Evolutionary conservation across 1,139 yeast genomes (phyloP), one percentile per base, ranked within the genome.

Genomic region (Magnusiomyces fungicola): DNA sequence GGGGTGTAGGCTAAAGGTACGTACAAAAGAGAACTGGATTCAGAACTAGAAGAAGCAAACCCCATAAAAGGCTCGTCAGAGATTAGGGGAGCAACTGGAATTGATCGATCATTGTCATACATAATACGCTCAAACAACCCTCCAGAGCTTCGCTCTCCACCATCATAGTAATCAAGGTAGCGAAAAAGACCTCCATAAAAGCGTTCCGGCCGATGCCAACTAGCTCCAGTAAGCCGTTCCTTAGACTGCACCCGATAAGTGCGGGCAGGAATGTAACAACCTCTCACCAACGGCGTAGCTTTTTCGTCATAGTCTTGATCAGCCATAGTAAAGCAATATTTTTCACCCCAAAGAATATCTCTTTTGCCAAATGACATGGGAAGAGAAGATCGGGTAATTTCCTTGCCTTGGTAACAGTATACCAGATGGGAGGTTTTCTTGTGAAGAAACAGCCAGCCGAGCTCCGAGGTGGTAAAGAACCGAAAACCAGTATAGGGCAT

Each of bases 1-100:
- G 66, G 65, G 1, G 66, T 58, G 47, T 60, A 62, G 12, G 59
- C 52, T 5, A 58, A 25, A 2, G 65, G 65, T 2, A 58, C 48
- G 12, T 52, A 38, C 32, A 45, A 14, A 3, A 43, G 47, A 21
- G 36, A 32, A n/a, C 46, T 48, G 21, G 41, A 19, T 18, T 46
- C 46, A 14, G 38, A 12, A 7, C 16, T 18, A 7, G 18, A 29
- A 14, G 44, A 41, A 14, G 21, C 23, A 30, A 29, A 41, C 21
- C 57, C 53, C 56, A 55, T 54, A 46, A 56, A 58, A 0, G 61
- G 59, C 45, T 62, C 63, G 43, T 62, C 66, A 0, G 58, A 53
- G 33, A 62, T 43, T 22, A 62, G 46, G 3, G 63, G 62, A 12
- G 53, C 52, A 2, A 60, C 50, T 1, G 66, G 65, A 1, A 44